A percentile compares a stretch with the other conserved stretches of the same genome.
Evolutionary conservation across 352 stramenopile species (phyloP).

Genomic region (Elongisporangium undulatum): DNA sequence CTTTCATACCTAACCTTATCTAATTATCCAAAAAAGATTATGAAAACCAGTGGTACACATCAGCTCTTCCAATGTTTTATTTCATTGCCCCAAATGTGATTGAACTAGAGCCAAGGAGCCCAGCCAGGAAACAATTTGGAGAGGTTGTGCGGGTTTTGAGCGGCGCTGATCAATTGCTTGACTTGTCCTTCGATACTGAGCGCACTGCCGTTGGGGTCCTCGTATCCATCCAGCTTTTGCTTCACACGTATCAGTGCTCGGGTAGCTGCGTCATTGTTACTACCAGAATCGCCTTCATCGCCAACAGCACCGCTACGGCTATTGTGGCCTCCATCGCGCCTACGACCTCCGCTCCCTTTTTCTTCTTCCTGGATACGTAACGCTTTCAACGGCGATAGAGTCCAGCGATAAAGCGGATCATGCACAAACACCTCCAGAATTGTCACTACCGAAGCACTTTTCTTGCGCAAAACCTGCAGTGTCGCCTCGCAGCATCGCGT

Average conservation of each 20-base stretch:
- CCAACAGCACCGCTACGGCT: conserved; percentile 10
- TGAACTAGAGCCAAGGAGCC: conserved; percentile 90
- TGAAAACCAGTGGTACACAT: too few relatives aligned
- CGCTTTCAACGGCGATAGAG: conserved; percentile 88
- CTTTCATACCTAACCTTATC: too few relatives aligned
- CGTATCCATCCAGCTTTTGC: conserved; percentile 98
- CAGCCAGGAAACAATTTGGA: conserved; percentile 95
- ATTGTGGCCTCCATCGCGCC: conserved; percentile 10
- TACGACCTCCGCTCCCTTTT: not conserved
- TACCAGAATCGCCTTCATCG: conserved; percentile 9
- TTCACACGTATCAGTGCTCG: conserved; percentile 95
- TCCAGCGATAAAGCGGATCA: conserved; percentile 99
- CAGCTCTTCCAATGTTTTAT: not conserved
- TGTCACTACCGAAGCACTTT: conserved; percentile 93
- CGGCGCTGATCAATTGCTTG: conserved; percentile 96
- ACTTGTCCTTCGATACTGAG: conserved; percentile 98
- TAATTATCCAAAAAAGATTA: too few relatives aligned
- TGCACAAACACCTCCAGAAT: conserved; percentile 99
- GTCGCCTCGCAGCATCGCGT: conserved; percentile 93
- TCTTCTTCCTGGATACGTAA: conserved; percentile 72
- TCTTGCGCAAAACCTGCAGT: conserved; percentile 89
- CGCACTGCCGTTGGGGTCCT: conserved; percentile 95
- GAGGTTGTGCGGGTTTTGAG: conserved; percentile 94
- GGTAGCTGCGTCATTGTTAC: conserved; percentile 86
- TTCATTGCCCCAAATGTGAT: not conserved